Evolutionary conservation across 345 rosid genomes (phyloP).

Genomic region (Luvunga scandens): DNA sequence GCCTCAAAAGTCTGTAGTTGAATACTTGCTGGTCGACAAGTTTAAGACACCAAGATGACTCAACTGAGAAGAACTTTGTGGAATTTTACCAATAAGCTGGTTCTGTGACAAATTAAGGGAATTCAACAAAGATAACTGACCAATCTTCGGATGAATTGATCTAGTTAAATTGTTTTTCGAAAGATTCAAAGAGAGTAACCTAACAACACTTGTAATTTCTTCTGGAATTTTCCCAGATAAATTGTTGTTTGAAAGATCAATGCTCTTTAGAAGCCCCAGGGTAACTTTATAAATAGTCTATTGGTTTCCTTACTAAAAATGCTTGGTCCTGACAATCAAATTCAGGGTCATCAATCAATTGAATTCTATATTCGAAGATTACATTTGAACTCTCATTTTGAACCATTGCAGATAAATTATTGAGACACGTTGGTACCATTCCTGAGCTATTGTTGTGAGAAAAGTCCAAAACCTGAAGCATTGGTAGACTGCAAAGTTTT

Average conservation of each 20-base stretch:
- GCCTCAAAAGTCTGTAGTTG: conserved; percentile 1
- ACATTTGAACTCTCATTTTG: too few species aligned
- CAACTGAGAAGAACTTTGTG: not conserved
- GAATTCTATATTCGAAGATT: too few species aligned
- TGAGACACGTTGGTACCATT: too few species aligned
- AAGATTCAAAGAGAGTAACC: not conserved
- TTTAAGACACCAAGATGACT: not conserved
- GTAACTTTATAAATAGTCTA: too few species aligned
- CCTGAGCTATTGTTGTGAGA: too few species aligned
- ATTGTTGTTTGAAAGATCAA: not conserved
- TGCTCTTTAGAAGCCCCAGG: not conserved
- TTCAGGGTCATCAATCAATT: too few species aligned
- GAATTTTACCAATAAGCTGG: not conserved
- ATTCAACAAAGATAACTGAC: not conserved
- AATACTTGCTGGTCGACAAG: not conserved
- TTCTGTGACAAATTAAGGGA: not conserved
- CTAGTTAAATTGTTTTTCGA: not conserved
- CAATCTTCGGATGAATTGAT: not conserved
- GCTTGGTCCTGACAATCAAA: too few species aligned
- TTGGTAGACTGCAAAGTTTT: too few species aligned
- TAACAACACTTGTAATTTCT: not conserved
- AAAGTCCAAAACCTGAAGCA: too few species aligned
- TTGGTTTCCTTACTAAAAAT: too few species aligned
- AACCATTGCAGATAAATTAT: too few species aligned
- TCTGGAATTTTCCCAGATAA: not conserved